These are phyloP conservation scores for Daphne laureola DNA, from an alignment of 441 rosid species.

Conservation along the genomic window DNA sequence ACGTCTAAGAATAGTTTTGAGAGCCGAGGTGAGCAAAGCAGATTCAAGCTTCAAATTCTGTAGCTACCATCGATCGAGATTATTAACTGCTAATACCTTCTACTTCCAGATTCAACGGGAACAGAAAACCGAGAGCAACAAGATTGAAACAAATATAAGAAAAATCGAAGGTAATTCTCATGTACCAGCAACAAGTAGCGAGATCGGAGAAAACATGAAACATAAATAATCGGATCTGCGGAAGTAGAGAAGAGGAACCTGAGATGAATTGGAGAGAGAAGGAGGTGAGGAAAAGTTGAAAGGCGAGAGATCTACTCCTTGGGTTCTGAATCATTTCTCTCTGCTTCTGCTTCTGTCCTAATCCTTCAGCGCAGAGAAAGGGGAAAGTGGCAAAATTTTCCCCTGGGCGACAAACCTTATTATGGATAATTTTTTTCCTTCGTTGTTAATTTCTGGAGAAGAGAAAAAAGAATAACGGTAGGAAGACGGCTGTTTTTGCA, in stretches of 20 bases:
- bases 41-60: too few relatives aligned
- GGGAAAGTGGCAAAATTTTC: neutral
- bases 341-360: neutral
- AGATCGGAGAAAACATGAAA: neutral
- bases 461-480: too few relatives aligned
- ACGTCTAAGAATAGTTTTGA: too few relatives aligned
- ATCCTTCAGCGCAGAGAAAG: constrained; percentile 10
- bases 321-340: constrained; percentile 34
- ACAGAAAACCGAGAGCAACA: too few relatives aligned
- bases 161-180: constrained; percentile 1
- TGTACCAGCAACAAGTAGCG: constrained; percentile 4
- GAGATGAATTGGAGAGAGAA: constrained; percentile 43
- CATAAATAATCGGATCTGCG: neutral
- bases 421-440: too few relatives aligned
- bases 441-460: too few relatives aligned
- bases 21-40: too few relatives aligned
- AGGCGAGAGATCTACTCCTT: constrained; percentile 25
- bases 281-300: constrained; percentile 32
- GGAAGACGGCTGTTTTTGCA: too few relatives aligned
- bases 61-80: too few relatives aligned
- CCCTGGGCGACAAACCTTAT: constrained; percentile 3
- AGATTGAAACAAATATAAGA: too few relatives aligned
- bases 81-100: too few relatives aligned
- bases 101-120: too few relatives aligned
- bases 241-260: constrained; percentile 34